Base-by-base conservation (phyloP, 2,329 filamentous ascomycete genomes). In the Exophiala alcalophila region DNA sequence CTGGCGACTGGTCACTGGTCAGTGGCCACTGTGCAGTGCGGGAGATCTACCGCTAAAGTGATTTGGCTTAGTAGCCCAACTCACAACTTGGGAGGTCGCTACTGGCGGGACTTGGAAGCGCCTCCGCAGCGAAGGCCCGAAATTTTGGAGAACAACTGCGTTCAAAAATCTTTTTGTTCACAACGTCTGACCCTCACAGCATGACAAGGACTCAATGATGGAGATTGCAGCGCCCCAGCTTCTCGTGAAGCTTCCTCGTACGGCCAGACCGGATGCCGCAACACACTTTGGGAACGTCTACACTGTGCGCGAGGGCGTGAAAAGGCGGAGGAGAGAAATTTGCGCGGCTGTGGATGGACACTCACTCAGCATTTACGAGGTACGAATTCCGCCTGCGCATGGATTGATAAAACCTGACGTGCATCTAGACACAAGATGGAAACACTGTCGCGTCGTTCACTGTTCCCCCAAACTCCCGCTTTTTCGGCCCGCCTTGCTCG, bases 291-390 rank as follows among this genome's bases (percentile, higher is more conserved):
- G 64, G 24, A 65, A 68, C 49, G 76, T 81, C 30, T 72, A 70
- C 61, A 72, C 74, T 53, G 61, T 80, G 40, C 68, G 67, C 44
- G 71, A 72, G 38, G 68, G 72, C 28, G 76, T 71, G 62, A 81
- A 78, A 63, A 72, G 76, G 59, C 81, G 81, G 65, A 68, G 79
- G 59, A 74, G 78, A 55, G 79, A 83, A 57, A 67, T 82, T 37
- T 76, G 69, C 21, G 71, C 78, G 14, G 76, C 70, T 1, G 66
- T 81, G 10, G 77, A 82, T 58, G 77, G 78, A 26, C 77, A 82
- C 58, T 73, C 74, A 20, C 64, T 83, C 35, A 80, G 75, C 50
- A 73, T 83, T 24, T 81, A 81, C 63, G 78, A 79, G 62, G 78
- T 81, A 66, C 33, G 62, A 20, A 18, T 21, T 15, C 29, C 4